Evolutionary conservation across 306 rosid genomes (phyloP).

Genomic region (Begonia loranthoides): DNA sequence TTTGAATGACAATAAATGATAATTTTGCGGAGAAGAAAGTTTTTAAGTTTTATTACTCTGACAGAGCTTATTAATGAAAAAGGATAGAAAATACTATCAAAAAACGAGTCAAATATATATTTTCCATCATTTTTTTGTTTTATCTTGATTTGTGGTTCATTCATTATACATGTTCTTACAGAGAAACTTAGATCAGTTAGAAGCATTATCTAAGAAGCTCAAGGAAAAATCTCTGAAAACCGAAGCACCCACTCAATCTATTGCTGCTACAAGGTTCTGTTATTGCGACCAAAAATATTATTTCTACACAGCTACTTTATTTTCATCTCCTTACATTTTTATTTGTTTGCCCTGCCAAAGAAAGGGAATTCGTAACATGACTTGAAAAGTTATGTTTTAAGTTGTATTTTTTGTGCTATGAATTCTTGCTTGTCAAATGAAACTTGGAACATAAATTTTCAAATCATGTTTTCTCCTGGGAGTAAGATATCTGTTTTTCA

Average conservation of each 20-base stretch:
- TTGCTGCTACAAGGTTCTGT: conserved; percentile 79
- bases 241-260: conserved; percentile 82
- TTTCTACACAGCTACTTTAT: not conserved
- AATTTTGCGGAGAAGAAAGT: no score
- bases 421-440: not conserved
- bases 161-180: conserved; percentile 18
- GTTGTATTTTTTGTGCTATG: not conserved
- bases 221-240: conserved; percentile 77
- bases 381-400: not conserved
- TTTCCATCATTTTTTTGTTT: no score
- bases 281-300: not conserved
- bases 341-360: not conserved
- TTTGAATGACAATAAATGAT: no score
- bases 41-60: no score
- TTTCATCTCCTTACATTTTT: no score
- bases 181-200: conserved; percentile 96
- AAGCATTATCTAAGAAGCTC: conserved; percentile 87
- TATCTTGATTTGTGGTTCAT: not conserved
- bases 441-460: no score
- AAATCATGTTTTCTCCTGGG: no score
- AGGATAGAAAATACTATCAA: no score
- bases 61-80: no score
- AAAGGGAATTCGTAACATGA: not conserved
- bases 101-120: no score
- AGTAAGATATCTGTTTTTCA: not conserved